Percentiles rank a stretch among this genome's conserved stretches.
phyloP scores from a whole-genome alignment of 2,329 filamentous ascomycete genomes.

The Alternaria ventricosa region DNA sequence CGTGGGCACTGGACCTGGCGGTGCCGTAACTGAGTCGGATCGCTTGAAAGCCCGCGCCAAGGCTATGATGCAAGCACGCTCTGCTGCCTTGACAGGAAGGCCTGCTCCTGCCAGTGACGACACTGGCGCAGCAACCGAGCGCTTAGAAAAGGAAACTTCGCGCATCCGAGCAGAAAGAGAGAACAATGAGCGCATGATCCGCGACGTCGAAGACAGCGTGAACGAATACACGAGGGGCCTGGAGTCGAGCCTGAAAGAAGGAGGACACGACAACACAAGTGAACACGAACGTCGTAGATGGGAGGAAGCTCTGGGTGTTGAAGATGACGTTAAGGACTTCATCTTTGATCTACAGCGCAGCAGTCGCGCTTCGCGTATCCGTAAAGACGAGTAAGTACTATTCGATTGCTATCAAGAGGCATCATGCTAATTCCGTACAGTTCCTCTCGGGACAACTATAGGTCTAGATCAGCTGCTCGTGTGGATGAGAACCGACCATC shows the following conservation, averaged over 20 bases:
- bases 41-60: constrained; percentile 92
- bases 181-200: constrained; percentile 94
- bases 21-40: constrained; percentile 89
- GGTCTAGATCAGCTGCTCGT: constrained; percentile 48
- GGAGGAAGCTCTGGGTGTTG: constrained; percentile 95
- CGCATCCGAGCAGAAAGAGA: constrained; percentile 85
- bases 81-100: constrained; percentile 87
- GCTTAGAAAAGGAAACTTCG: constrained; percentile 86
- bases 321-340: constrained; percentile 96
- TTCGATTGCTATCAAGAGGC: not conserved
- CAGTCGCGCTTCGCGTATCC: constrained; percentile 76
- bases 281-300: constrained; percentile 93
- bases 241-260: constrained; percentile 86
- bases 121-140: constrained; percentile 78
- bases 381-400: constrained; percentile 63
- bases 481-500: constrained; percentile 42
- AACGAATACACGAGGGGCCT: constrained; percentile 84
- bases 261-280: constrained; percentile 73
- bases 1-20: constrained; percentile 90
- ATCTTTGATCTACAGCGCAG: constrained; percentile 94
- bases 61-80: constrained; percentile 98
- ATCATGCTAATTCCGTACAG: constrained; percentile 22
- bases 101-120: constrained; percentile 74
- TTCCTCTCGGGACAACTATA: constrained; percentile 40
- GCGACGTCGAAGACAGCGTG: constrained; percentile 95